phyloP scores from a whole-genome alignment of 2,329 filamentous ascomycete species.

The Ophiostoma populinum region DNA sequence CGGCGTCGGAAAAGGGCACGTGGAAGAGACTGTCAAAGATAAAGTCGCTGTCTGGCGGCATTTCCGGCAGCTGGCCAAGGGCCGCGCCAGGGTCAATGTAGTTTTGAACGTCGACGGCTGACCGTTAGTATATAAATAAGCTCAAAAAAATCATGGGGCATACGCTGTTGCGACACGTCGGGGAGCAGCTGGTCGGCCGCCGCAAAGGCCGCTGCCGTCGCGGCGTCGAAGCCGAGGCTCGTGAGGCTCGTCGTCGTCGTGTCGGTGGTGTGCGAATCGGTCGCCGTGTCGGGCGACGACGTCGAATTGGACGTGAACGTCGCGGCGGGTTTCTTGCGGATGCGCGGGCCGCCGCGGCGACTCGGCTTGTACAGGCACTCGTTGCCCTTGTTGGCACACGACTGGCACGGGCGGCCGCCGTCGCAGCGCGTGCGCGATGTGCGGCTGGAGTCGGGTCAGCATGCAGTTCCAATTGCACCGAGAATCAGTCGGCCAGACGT shows the following conservation, averaged over 20 bases:
- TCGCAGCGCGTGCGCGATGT: constrained; percentile 13
- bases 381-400: constrained; percentile 23
- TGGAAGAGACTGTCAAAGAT: constrained; percentile 28
- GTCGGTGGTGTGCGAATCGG: constrained; percentile 1
- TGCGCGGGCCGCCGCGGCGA: constrained; percentile 24
- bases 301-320: constrained; percentile 8
- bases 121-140: neutral
- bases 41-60: constrained; percentile 28
- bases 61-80: constrained; percentile 27
- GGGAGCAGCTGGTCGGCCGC: constrained; percentile 15
- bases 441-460: constrained; percentile 20
- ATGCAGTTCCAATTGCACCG: neutral
- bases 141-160: neutral
- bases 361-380: constrained; percentile 27
- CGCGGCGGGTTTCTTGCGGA: constrained; percentile 21
- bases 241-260: no score
- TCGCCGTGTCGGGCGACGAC: constrained; percentile 4
- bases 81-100: constrained; percentile 31
- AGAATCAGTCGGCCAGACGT: constrained; percentile 14
- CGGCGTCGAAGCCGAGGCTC: neutral
- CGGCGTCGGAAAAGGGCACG: constrained; percentile 9
- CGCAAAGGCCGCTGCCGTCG: neutral
- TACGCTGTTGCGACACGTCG: constrained; percentile 2
- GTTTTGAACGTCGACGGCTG: constrained; percentile 20
- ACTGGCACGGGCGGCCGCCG: constrained; percentile 11